Evolutionary conservation across 2,329 filamentous ascomycete genomes (phyloP).

Genomic region (Cryphonectria japonica): DNA sequence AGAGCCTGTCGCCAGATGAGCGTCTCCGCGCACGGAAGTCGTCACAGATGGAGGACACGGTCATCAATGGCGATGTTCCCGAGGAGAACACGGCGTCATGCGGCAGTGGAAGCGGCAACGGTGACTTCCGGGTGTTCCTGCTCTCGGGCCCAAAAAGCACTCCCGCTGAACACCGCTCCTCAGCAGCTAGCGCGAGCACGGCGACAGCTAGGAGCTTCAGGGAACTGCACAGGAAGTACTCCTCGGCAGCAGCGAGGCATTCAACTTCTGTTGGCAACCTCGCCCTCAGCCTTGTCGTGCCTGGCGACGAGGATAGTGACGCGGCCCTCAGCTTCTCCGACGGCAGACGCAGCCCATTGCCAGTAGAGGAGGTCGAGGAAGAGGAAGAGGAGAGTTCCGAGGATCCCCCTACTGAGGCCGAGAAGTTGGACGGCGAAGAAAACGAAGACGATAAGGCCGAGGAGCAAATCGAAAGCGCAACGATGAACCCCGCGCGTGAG

Average conservation of each 20-base stretch:
- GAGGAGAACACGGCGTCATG: slow-evolving; percentile 38
- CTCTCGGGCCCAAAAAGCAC: slow-evolving; percentile 40
- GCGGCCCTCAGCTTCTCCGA: slow-evolving; percentile 64
- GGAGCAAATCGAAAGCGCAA: slow-evolving; percentile 35
- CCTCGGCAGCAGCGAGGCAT: slow-evolving; percentile 52
- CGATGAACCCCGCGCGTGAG: slow-evolving; percentile 37
- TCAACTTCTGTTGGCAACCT: slow-evolving; percentile 45
- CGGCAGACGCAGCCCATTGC: slow-evolving; percentile 58
- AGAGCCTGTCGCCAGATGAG: slow-evolving; percentile 75
- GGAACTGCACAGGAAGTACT: slow-evolving; percentile 64
- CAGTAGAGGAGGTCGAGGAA: slow-evolving; percentile 51
- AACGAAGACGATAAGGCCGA: slow-evolving; percentile 32
- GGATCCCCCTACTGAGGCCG: slow-evolving; percentile 39
- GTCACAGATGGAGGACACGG: slow-evolving; percentile 38
- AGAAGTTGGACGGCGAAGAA: slow-evolving; percentile 18
- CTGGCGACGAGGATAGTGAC: slow-evolving; percentile 64
- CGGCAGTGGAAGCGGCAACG: slow-evolving; percentile 30
- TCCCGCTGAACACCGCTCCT: slow-evolving; percentile 59
- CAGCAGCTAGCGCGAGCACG: slow-evolving; percentile 67
- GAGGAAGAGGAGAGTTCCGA: slow-evolving; percentile 34
- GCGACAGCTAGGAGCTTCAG: slow-evolving; percentile 69
- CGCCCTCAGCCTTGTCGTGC: slow-evolving; percentile 49
- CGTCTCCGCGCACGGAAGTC: slow-evolving; percentile 67
- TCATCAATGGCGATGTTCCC: slow-evolving; percentile 26
- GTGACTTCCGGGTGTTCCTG: slow-evolving; percentile 59